Conservation (phyloP, 2,329 filamentous ascomycete genomes). For the Ophiostoma fasciatum region DNA sequence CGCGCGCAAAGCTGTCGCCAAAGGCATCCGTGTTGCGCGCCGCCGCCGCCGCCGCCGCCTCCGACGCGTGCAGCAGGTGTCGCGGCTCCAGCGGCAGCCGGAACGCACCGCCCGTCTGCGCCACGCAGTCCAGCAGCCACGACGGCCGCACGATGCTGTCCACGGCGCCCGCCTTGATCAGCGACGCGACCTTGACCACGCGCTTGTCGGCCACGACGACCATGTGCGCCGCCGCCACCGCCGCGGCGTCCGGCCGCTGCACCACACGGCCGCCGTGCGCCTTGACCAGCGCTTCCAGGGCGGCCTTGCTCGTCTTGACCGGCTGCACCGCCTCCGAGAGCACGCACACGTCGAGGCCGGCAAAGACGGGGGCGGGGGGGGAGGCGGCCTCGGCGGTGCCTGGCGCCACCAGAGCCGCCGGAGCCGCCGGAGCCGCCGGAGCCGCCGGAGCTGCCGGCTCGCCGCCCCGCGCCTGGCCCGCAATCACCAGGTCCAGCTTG, state of each 20-base stretch:
- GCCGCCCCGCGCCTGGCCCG: conserved; percentile 42
- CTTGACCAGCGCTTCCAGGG: conserved; percentile 71
- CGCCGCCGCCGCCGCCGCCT: conserved; percentile 37
- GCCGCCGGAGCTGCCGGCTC: conserved; percentile 9
- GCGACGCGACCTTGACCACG: conserved; percentile 65
- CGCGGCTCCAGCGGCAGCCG: conserved; percentile 46
- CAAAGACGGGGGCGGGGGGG: conserved; percentile 48
- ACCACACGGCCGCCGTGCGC: conserved; percentile 67
- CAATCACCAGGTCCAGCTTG: conserved; percentile 56
- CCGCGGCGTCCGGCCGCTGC: conserved; percentile 51
- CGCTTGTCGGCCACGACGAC: conserved; percentile 68
- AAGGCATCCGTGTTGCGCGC: conserved; percentile 56
- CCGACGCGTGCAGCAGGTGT: conserved; percentile 59
- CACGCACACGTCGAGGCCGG: conserved; percentile 66
- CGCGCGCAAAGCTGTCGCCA: conserved; percentile 70
- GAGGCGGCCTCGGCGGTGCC: not conserved
- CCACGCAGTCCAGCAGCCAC: conserved; percentile 76
- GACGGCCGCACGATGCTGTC: conserved; percentile 64
- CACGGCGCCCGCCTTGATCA: conserved; percentile 53
- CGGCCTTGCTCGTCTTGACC: conserved; percentile 57
- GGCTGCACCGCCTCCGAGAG: conserved; percentile 61
- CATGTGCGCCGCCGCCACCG: conserved; percentile 42
- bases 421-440: no score
- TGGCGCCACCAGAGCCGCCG: no score
- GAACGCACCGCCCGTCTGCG: conserved; percentile 37